Evolutionary conservation across 2,329 filamentous ascomycete species (phyloP).

Genomic region (Claviceps capensis): DNA sequence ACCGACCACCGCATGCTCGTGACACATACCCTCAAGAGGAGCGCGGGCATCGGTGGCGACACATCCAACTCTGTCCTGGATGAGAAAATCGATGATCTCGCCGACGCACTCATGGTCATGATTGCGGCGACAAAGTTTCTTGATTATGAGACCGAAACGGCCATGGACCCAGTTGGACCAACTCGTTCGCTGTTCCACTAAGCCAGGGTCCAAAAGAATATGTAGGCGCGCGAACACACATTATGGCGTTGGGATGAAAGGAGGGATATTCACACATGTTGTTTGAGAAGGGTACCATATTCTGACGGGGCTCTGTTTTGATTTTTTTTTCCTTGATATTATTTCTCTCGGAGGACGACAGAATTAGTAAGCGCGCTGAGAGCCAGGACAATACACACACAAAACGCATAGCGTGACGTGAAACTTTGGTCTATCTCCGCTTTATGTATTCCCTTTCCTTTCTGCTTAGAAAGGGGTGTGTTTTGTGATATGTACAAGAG

Average conservation of each 20-base stretch:
- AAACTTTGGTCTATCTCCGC: too few species aligned
- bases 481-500: too few species aligned
- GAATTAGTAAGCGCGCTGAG: too few species aligned
- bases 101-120: slow-evolving; percentile 73
- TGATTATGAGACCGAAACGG: slow-evolving; percentile 38
- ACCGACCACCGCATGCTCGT: slow-evolving; percentile 72
- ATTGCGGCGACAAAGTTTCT: slow-evolving; percentile 74
- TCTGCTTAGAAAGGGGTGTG: too few species aligned
- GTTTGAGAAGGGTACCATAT: not conserved
- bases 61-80: slow-evolving; percentile 30
- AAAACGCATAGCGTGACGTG: too few species aligned
- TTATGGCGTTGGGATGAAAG: slow-evolving; percentile 12
- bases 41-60: slow-evolving; percentile 56
- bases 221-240: not conserved
- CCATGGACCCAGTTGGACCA: slow-evolving; percentile 19
- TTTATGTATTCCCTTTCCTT: too few species aligned
- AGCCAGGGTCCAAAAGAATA: slow-evolving; percentile 2
- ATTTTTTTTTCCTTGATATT: not conserved
- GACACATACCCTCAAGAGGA: slow-evolving; percentile 79
- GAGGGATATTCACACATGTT: not conserved
- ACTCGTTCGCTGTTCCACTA: slow-evolving; percentile 27
- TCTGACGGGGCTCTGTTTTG: not conserved
- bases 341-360: not conserved
- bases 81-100: slow-evolving; percentile 58
- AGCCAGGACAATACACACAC: too few species aligned